Evolutionary conservation across 2,329 filamentous ascomycete genomes (phyloP), one percentile per base, ranked within the genome.

Genomic region (Fusarium buxicola): DNA sequence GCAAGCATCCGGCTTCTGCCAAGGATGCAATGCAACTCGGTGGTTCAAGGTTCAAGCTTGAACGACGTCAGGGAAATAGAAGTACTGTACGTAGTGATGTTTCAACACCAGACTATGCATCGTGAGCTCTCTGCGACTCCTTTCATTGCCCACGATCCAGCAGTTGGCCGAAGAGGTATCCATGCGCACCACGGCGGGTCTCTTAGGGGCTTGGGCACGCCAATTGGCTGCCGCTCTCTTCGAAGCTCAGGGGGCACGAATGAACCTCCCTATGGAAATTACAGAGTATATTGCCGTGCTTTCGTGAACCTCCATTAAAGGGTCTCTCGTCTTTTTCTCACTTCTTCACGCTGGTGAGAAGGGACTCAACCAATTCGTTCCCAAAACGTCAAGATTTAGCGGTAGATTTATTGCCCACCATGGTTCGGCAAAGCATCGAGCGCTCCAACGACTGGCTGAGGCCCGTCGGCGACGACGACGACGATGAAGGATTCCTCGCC

Each of bases 401-500:
- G 12, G 12, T 24, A 41, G 8, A 34, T 36, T 31, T 16, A 16
- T 13, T 21, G 28, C 15, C 27, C 50, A 54, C 28, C 34, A 64
- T 70, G 51, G 30, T 56, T 31, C 58, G 67, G 35, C 52, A 34
- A 36, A 69, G 69, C 34, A 54, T 55, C 39, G 66, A 70, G 15
- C 65, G 63, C 13, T 48, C 62, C 50, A 61, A 64, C 39, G 62
- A 66, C 51, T 70, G 66, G 66, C 65, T 71, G 27, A 60, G 60
- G 35, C 68, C 66, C 5, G 66, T 65, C 15, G 64, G 64, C 16
- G 48, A 51, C 39, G 69, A 71, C 8, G 68, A 71, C 7, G 69
- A 71, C 34, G 69, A 71, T 30, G 69, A 71, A 3, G 65, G 50
- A 13, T 71, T 71, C 44, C 69, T 71, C 40, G 46, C 52, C 7